A percentile compares a stretch with the other conserved stretches of the same genome.
Conservation (phyloP, 2,329 filamentous ascomycete genomes). For the Trichoderma oligosporum region DNA sequence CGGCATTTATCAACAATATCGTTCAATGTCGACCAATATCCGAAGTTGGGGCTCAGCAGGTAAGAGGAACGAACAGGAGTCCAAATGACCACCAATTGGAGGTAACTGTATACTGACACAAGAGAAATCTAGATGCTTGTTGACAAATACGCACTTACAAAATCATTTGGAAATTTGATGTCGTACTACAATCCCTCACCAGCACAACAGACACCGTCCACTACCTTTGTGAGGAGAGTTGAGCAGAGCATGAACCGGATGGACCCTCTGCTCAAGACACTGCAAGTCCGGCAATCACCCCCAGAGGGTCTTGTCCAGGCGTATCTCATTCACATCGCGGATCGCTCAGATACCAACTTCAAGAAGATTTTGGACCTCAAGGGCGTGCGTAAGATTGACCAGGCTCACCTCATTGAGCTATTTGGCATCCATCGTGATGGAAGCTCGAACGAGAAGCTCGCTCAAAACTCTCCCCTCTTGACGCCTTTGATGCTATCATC, state of each 20-base stretch:
- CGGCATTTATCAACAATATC: conserved; percentile 75
- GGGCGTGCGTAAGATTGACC: conserved; percentile 80
- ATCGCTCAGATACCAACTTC: conserved; percentile 92
- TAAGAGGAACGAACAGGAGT: conserved; percentile 34
- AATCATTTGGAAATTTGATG: conserved; percentile 69
- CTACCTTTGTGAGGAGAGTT: conserved; percentile 79
- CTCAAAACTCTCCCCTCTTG: conserved; percentile 66
- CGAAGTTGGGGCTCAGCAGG: conserved; percentile 90
- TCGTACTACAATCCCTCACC: conserved; percentile 54
- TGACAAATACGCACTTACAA: conserved; percentile 87
- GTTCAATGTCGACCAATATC: conserved; percentile 87
- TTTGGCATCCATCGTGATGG: conserved; percentile 78
- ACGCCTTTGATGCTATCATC: conserved; percentile 57
- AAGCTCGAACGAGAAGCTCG: conserved; percentile 65
- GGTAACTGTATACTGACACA: too few relatives aligned
- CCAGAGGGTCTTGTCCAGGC: conserved; percentile 94
- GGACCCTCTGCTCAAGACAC: conserved; percentile 89
- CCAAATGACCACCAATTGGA: too few relatives aligned
- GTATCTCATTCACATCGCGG: conserved; percentile 94
- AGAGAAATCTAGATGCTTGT: conserved; percentile 73
- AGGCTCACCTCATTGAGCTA: conserved; percentile 77
- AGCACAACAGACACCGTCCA: conserved; percentile 40
- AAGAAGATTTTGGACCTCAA: conserved; percentile 94
- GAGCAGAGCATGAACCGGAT: conserved; percentile 79
- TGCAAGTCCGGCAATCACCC: conserved; percentile 87